Base-by-base conservation (phyloP, 345 rosid species). In the Lepidium aucheri region DNA sequence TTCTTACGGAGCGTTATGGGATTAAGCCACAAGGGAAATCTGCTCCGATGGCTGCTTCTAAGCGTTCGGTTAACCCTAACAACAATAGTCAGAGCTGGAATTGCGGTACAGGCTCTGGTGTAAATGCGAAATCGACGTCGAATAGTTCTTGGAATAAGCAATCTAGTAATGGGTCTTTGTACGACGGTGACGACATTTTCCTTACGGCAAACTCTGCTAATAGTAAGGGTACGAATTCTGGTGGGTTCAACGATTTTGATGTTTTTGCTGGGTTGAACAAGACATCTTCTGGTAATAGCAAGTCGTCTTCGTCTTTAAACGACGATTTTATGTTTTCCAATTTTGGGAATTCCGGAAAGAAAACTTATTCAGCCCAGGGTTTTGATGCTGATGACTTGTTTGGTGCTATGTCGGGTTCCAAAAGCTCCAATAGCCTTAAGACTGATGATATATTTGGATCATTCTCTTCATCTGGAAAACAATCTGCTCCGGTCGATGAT, bases 1-100 rank as follows among this genome's bases (percentile, higher is more conserved):
- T 84, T 18, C 77, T 90, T 16, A 93, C 98, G 54, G 89, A 90
- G 82, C 81, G 84, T 14, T 88, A 71, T 40, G 96, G 98, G 57
- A 63, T 93, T 13, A 93, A 90, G 57, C 86, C 89, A 3, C 97
- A 88, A 69, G 95, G 95, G 1, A 90, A 88, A 81, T 84, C 96
- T 35, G 85, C 92, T 74, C 96, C 96, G 1, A 90, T 90, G 94
- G 84, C 92, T 6, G 80, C 82, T 16, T 76, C 85, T 1, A 93
- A 83, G 63, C 82, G 77, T 8, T 39, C 87, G 6, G 20, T 38
- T 61, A 51, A 66, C 67, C 51, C 59, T 41, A 44, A 47, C 59
- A 40, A 47, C 52, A 59, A 45, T 67, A 53, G 35, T 1, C 71
- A 65, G 47, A 46, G 77, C 68, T 61, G 76, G 54, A 67, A 64